Percentiles rank a stretch among this genome's conserved stretches.
Conservation (phyloP, 202 grass and related monocot species). For the Bolboschoenoplectus hybrid region DNA sequence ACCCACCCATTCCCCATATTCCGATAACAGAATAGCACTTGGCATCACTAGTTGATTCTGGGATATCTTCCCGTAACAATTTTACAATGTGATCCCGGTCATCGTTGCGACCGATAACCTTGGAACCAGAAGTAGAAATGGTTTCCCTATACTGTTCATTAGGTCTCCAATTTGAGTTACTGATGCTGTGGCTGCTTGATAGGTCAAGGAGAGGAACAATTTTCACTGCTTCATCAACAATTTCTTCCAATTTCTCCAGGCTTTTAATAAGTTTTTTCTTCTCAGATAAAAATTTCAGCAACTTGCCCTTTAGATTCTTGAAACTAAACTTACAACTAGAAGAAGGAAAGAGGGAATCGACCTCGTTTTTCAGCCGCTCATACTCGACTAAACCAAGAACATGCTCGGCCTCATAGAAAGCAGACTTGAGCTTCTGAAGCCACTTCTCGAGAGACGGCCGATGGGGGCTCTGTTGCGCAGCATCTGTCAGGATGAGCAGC, state of each 20-base stretch:
- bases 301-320: background rate
- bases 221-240: background rate
- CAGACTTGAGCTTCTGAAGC: conserved; percentile 27
- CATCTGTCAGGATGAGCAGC: background rate
- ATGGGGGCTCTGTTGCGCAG: background rate
- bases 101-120: background rate
- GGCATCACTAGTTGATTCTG: conserved; percentile 25
- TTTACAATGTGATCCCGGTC: conserved; percentile 18
- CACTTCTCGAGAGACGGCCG: conserved; percentile 3
- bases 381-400: conserved; percentile 40
- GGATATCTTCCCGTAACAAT: background rate
- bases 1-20: conserved; percentile 36
- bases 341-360: background rate
- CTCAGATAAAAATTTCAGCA: background rate
- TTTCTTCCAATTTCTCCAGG: background rate
- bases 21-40: conserved; percentile 39
- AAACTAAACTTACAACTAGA: background rate
- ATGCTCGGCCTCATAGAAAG: conserved; percentile 39
- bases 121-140: background rate
- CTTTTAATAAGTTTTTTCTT: conserved; percentile 5
- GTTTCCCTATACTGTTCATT: background rate
- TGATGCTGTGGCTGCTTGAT: background rate
- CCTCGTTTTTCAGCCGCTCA: background rate
- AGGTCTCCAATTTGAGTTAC: background rate
- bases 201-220: background rate